Base-by-base conservation (phyloP, 2,329 filamentous ascomycete genomes). In the Knufia petricola region DNA sequence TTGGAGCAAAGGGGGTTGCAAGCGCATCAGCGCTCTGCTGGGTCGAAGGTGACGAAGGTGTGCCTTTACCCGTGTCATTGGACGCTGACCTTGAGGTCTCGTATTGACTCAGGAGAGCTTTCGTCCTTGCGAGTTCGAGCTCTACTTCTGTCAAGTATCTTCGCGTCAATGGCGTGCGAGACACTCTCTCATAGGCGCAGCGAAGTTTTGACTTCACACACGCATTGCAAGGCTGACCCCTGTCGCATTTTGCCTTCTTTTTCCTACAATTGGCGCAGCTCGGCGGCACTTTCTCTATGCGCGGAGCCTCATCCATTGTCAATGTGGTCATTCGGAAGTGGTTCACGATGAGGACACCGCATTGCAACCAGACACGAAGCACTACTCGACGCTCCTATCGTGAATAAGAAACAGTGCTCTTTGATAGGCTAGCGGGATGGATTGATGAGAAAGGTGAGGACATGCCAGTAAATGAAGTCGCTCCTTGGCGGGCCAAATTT, bases 241-340 rank as follows among this genome's bases (percentile, higher is more conserved):
- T 26, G 26, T 50, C 43, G 36, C 48, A 50, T 13, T 32, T 39
- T 13, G 42, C 31, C 36, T 50, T 50, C 43, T 43, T 46, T 26
- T 32, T 32, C 26, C 48, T 13, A 20, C 48, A 50, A 8, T 40
- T 24, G 3, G 41, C 12, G 43, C 48, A 50, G 37, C 43, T 46
- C 13, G 43, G 30, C n/a, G 43, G 43, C 32, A 46, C 43, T 4
- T 26, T 28, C 31, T 46, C 3, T 72, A 79, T 50, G 67, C 75
- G 0, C 61, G 66, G 4, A 89, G 85, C 0, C 95, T 95, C 60
- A 24, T 76, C 77, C 6, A 79, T 94, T 4, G 85, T 85, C 61
- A 80, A 79, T 3, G 87, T 87, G 0, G 15, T 43, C 40, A 15
- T 31, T 40, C 15, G 17, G 19, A 23, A 40, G 37, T 12, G 19